Base-by-base conservation (phyloP, 176 grass and related monocot species). In the Microstegium vimineum region DNA sequence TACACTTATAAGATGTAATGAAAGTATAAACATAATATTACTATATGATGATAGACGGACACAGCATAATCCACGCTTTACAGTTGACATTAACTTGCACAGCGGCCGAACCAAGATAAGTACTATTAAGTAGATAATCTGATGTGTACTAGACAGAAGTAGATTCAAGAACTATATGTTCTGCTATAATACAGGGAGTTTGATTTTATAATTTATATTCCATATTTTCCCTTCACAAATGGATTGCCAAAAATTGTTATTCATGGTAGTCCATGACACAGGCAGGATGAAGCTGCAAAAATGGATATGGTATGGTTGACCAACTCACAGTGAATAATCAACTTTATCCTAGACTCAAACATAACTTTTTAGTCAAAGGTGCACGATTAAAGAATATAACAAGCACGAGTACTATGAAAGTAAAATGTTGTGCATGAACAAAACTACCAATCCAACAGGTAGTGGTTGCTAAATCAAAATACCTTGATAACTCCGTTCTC, bases 401-500 rank as follows among this genome's bases (percentile, higher is more conserved):
- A 47, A 2, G 4, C 18, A 78, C 23, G 42, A 23, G 54, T 68
- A 65, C 25, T 15, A 77, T 15, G 13, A 77, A 30, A 80, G 6
- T 15, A 85, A 86, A 30, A 51, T 79, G 7, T 22, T 45, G 31
- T 10, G 14, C 30, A 36, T 43, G 8, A 54, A 14, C 26, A 40
- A 40, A 31, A 36, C 5, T 34, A 69, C 26, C 31, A 80, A 74
- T 72, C 52, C 16, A 51, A 32, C 4, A 54, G 20, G 66, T 15
- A 52, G 60, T 51, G 74, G 20, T 35, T 73, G 75, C 22, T 74
- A 27, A 41, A 63, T 10, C 7, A 27, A 64, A 78, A 56, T 91
- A 95, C 96, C 90, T 89, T 91, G 68, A 98, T 78, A 66, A 85
- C 49, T 74, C 95, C 96, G 83, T 93, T 73, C 83, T 83, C 68